Percentiles rank a stretch among this genome's conserved stretches.
Evolutionary conservation across 768 basidiomycete genomes (phyloP).

Genomic region (Jaapia argillacea): DNA sequence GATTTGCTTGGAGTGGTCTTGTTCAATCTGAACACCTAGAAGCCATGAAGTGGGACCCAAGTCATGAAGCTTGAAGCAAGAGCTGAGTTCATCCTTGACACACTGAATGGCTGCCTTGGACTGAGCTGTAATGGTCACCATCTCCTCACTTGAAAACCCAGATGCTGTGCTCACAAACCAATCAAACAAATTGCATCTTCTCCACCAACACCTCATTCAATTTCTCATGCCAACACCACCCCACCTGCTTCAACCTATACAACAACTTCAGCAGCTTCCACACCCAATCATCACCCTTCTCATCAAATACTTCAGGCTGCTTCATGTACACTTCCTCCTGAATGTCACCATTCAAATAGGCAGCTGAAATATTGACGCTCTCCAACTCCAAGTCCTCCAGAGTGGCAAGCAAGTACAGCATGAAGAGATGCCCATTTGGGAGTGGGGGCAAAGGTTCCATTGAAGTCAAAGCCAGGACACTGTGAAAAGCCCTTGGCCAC

Average conservation of each 20-base stretch:
- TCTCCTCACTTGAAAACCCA: too few species aligned
- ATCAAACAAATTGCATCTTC: too few species aligned
- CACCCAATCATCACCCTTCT: not conserved
- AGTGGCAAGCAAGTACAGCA: slow-evolving; percentile 16
- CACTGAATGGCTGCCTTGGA: not conserved
- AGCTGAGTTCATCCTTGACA: not conserved
- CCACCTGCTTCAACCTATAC: not conserved
- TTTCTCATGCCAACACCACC: not conserved
- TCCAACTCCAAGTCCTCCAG: slow-evolving; percentile 7
- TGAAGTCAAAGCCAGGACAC: slow-evolving; percentile 23
- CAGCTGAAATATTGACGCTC: slow-evolving; percentile 12
- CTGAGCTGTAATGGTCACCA: not conserved
- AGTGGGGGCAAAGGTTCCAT: slow-evolving; percentile 22
- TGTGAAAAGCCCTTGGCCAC: slow-evolving; percentile 31
- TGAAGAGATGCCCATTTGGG: slow-evolving; percentile 15
- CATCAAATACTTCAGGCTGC: slow-evolving; percentile 7
- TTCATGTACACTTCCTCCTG: slow-evolving; percentile 8
- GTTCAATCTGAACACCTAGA: too few species aligned
- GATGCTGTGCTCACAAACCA: too few species aligned
- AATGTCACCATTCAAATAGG: slow-evolving; percentile 11
- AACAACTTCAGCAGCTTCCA: not conserved
- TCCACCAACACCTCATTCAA: not conserved
- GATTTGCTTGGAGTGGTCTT: too few species aligned
- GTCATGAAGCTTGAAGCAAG: too few species aligned
- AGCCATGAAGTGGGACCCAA: too few species aligned